These are phyloP conservation scores for Rhizophagus sp. DNA, from an alignment of 192 early-diverging fungal genomes.

Conservation along the genomic window DNA sequence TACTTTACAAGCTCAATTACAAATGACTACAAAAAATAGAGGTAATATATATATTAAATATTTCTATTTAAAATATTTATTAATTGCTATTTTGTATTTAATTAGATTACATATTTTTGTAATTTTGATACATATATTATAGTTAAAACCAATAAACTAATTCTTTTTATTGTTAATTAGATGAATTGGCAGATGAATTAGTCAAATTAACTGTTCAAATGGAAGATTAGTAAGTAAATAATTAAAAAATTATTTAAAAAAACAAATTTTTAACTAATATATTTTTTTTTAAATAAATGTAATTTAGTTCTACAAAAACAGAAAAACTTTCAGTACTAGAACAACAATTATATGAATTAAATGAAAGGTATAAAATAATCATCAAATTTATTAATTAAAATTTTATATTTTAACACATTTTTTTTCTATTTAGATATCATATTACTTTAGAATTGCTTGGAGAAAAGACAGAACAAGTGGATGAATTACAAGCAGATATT, in stretches of 20 bases:
- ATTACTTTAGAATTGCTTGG: constrained; percentile 86
- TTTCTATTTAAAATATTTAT: not conserved
- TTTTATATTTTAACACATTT: not conserved
- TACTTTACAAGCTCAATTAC: constrained; percentile 65
- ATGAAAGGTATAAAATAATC: constrained; percentile 44
- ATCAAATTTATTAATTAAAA: not conserved
- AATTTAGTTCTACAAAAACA: constrained; percentile 30
- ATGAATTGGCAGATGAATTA: constrained; percentile 75
- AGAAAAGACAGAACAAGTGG: constrained; percentile 84
- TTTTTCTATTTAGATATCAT: constrained; percentile 45
- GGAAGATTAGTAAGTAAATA: constrained; percentile 55
- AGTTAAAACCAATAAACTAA: too few relatives aligned
- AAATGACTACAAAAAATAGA: constrained; percentile 60
- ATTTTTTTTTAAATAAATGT: not conserved
- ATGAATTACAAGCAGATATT: constrained; percentile 78
- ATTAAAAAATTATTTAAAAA: constrained; percentile 1
- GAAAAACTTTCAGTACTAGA: constrained; percentile 42
- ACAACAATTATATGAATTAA: constrained; percentile 57
- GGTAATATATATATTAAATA: constrained; percentile 35
- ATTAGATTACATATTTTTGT: too few relatives aligned
- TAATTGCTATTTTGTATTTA: not conserved
- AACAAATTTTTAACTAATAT: not conserved
- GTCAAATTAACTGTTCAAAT: constrained; percentile 66
- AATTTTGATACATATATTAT: too few relatives aligned
- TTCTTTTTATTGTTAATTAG: too few relatives aligned